These are phyloP conservation scores for Alternaria brassicae DNA, from an alignment of 2,329 filamentous ascomycete genomes.

Conservation along the genomic window DNA sequence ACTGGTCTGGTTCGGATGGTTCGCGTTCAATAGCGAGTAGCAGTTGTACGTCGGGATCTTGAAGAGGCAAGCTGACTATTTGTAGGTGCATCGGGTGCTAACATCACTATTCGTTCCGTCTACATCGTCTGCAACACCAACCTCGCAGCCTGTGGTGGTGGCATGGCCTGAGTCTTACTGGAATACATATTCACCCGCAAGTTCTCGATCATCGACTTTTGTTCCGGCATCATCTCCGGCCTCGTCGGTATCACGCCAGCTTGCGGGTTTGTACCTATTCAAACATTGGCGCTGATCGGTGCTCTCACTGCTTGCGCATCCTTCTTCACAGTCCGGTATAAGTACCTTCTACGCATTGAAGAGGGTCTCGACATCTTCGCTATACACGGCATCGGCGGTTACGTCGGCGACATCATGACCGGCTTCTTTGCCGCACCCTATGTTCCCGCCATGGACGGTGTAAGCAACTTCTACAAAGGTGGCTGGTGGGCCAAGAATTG, in stretches of 20 bases:
- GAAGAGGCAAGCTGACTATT: neutral
- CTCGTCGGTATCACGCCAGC: constrained; percentile 67
- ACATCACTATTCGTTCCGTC: constrained; percentile 61
- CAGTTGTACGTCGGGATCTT: neutral
- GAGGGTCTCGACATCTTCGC: constrained; percentile 68
- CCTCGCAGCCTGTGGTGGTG: constrained; percentile 62
- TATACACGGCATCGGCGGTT: constrained; percentile 66
- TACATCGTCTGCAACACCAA: constrained; percentile 67
- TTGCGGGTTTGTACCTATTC: constrained; percentile 62
- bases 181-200: constrained; percentile 59
- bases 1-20: constrained; percentile 55
- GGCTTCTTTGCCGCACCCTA: constrained; percentile 62
- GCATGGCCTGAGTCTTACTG: constrained; percentile 61
- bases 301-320: constrained; percentile 59
- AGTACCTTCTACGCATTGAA: constrained; percentile 62
- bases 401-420: constrained; percentile 64
- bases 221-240: constrained; percentile 63
- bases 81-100: constrained; percentile 53
- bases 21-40: constrained; percentile 51
- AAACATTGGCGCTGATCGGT: constrained; percentile 60
- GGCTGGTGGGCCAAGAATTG: constrained; percentile 62
- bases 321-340: constrained; percentile 56
- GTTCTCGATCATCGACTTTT: constrained; percentile 61
- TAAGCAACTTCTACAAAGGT: constrained; percentile 55
- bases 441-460: constrained; percentile 62